Base-by-base conservation (phyloP, 2,329 filamentous ascomycete species). In the Juglanconis oblonga region DNA sequence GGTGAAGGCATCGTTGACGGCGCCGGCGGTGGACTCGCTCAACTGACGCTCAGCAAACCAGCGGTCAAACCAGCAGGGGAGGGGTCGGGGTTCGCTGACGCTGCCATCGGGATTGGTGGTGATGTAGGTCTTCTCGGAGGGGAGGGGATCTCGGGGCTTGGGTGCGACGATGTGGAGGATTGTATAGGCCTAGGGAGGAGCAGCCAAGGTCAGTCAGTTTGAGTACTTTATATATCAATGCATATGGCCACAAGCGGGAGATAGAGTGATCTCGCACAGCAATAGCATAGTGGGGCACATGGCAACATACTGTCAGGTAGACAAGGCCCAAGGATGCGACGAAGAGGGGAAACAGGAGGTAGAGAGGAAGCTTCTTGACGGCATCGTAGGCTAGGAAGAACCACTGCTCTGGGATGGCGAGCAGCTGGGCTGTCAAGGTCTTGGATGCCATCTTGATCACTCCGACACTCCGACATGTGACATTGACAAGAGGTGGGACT, bases 31-130 rank as follows among this genome's bases (percentile, higher is more conserved):
- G 71, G 65, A 64, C 68, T 81, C 77, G 66, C 75, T 78, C 52
- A 79, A 74, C 68, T 79, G 83, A 70, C 82, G 84, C 73, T 84
- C 85, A 52, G 80, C 81, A 36, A 87, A 82, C 83, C 87, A 88
- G 71, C 82, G 80, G 73, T 97, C 92, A 71, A 91, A 87, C 94
- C 94, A 98, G 78, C 91, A 97, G 10, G 93, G 90, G 33, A 97
- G 80, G 66, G 85, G 81, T 6, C 77, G 75, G 29, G 73, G 64
- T n/a, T 61, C 59, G 58, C 62, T 68, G 71, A 75, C 48, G 11
- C 79, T 78, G 54, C 89, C 88, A 67, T 88, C 81, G 45, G 87
- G 81, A 42, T 86, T 79, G 45, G 92, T 88, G 4, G 91, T 96
- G 52, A 86, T 82, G 79, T 94, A 99, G 42, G 83, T 87, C 78